phyloP scores from a whole-genome alignment of 441 rosid species.

The Syzygium malaccense region DNA sequence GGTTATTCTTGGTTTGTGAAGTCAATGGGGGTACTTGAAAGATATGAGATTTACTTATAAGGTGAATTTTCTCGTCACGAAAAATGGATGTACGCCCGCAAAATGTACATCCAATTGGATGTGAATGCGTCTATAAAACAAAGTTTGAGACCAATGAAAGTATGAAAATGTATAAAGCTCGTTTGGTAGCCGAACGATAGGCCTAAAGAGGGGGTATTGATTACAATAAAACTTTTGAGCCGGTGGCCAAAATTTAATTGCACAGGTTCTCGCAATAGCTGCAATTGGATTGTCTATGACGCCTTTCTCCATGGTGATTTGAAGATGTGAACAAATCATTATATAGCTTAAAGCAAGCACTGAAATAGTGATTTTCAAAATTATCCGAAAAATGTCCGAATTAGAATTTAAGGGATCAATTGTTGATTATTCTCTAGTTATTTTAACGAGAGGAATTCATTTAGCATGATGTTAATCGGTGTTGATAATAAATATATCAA shows the following conservation, averaged over 20 bases:
- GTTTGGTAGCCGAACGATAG: neutral
- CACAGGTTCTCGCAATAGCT: too few species aligned
- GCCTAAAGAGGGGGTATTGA: neutral
- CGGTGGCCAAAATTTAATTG: neutral
- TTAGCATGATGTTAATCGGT: neutral
- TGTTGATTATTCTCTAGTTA: neutral
- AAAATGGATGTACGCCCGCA: neutral
- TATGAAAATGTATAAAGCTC: neutral
- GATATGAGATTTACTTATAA: neutral
- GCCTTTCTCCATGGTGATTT: neutral
- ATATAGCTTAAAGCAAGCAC: neutral
- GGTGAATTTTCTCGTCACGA: neutral
- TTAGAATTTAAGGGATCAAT: neutral
- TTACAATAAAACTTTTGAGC: neutral
- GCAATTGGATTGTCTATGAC: neutral
- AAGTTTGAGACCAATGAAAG: neutral
- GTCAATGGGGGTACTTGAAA: neutral
- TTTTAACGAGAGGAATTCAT: neutral
- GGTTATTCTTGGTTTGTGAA: neutral
- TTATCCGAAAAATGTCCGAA: neutral
- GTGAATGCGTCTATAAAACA: neutral
- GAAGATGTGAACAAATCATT: neutral
- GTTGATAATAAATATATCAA: neutral
- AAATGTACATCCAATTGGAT: neutral
- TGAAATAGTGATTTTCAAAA: fast-evolving